These are phyloP conservation scores for Ensete glaucum DNA, from an alignment of 176 grass and related monocot genomes.

Conservation along the genomic window DNA sequence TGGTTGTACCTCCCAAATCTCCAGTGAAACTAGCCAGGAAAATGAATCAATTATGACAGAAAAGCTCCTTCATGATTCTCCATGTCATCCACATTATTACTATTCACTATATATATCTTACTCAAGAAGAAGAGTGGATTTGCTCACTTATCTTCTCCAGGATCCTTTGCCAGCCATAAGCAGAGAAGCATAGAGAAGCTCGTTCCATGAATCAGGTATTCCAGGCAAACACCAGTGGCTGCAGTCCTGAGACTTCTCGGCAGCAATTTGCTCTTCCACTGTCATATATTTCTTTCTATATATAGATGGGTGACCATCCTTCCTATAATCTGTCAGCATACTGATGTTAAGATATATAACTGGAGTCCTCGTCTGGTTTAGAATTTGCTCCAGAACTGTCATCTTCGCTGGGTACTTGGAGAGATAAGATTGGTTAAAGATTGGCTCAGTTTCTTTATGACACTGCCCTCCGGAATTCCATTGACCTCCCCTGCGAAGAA, in stretches of 20 bases:
- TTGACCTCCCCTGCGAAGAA: constrained; percentile 57
- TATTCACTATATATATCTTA: no score
- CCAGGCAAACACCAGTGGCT: constrained; percentile 97
- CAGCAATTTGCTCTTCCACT: constrained; percentile 48
- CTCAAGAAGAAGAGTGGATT: no score
- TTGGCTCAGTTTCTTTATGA: constrained; percentile 68
- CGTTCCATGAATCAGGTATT: constrained; percentile 81
- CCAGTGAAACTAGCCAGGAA: no score
- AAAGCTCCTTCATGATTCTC: no score
- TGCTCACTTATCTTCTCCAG: constrained; percentile 31
- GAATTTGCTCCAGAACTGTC: constrained; percentile 46
- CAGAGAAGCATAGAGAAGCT: constrained; percentile 70
- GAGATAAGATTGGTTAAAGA: constrained; percentile 61
- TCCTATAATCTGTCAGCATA: constrained; percentile 70
- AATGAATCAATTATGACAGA: no score
- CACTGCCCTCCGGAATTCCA: constrained; percentile 87
- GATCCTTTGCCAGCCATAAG: constrained; percentile 58
- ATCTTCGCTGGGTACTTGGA: constrained; percentile 71
- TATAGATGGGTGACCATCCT: constrained; percentile 74
- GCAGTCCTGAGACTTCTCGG: constrained; percentile 65
- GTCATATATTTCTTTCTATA: constrained; percentile 43
- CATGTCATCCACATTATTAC: no score
- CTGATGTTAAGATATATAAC: constrained; percentile 91
- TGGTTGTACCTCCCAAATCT: no score
- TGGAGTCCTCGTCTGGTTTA: constrained; percentile 59